Conservation (phyloP, 345 rosid genomes). For the Bretschneidera sinensis region DNA sequence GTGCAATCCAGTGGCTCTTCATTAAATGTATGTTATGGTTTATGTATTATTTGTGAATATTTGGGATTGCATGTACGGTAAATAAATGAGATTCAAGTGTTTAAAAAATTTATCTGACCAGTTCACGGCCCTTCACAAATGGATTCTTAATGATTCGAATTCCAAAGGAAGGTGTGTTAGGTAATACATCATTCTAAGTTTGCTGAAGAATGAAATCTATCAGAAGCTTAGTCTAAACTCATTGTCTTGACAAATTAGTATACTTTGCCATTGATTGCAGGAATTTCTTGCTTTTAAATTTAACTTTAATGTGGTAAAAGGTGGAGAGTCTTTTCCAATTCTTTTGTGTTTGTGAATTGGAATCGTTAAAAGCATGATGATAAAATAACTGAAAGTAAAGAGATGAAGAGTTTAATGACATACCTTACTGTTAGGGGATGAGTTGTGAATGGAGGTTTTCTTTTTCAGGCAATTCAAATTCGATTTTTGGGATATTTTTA, state of each 20-base stretch:
- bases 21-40: no score
- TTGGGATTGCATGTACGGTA: no score
- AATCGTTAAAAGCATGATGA: background rate
- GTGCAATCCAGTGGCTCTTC: no score
- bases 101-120: no score
- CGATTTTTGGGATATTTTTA: background rate
- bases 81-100: no score
- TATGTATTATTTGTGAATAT: no score
- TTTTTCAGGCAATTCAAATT: slow-evolving; percentile 1
- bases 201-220: no score
- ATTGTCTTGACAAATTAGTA: no score
- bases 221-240: no score
- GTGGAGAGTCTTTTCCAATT: background rate
- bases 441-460: background rate
- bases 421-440: background rate
- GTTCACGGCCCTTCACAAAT: no score
- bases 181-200: background rate
- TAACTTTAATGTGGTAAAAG: background rate
- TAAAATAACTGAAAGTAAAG: background rate
- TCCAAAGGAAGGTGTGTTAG: background rate
- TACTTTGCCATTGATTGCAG: background rate
- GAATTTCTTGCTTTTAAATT: background rate
- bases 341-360: background rate
- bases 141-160: background rate
- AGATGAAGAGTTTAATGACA: background rate